Conservation (phyloP, 106 monocot genomes). For the Ottelia alismoides region DNA sequence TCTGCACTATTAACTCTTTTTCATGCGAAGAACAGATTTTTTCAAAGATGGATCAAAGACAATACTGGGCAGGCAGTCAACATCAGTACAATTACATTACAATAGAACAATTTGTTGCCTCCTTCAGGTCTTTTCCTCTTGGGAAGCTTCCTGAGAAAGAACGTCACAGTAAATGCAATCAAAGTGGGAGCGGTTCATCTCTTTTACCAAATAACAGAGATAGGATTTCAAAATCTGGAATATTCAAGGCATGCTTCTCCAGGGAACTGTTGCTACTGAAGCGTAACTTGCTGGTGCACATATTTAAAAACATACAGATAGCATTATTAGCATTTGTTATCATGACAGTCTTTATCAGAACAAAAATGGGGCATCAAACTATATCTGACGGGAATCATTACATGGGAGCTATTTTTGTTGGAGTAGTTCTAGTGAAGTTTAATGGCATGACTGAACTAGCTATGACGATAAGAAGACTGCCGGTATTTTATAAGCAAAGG, state of each 20-base stretch:
- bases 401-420: constrained; percentile 44
- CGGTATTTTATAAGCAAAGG: constrained; percentile 70
- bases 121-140: constrained; percentile 20
- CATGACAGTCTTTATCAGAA: constrained; percentile 51
- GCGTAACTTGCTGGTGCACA: constrained; percentile 49
- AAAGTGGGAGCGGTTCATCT: background rate
- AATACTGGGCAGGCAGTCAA: constrained; percentile 38
- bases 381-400: constrained; percentile 39
- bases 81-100: constrained; percentile 29
- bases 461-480: constrained; percentile 50
- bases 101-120: constrained; percentile 31
- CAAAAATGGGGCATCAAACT: constrained; percentile 36
- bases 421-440: constrained; percentile 58
- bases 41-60: constrained; percentile 67
- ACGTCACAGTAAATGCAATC: constrained; percentile 3
- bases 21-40: constrained; percentile 35
- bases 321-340: constrained; percentile 37
- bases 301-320: constrained; percentile 64
- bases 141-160: constrained; percentile 16
- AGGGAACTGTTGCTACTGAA: constrained; percentile 47
- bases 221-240: constrained; percentile 35
- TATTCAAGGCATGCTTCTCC: constrained; percentile 63
- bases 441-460: constrained; percentile 72
- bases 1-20: no score
- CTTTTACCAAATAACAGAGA: background rate